Percentiles rank a stretch among this genome's conserved stretches.
These are phyloP conservation scores for Colletotrichum sp. DNA, from an alignment of 2,329 filamentous ascomycete genomes.

Conservation along the genomic window DNA sequence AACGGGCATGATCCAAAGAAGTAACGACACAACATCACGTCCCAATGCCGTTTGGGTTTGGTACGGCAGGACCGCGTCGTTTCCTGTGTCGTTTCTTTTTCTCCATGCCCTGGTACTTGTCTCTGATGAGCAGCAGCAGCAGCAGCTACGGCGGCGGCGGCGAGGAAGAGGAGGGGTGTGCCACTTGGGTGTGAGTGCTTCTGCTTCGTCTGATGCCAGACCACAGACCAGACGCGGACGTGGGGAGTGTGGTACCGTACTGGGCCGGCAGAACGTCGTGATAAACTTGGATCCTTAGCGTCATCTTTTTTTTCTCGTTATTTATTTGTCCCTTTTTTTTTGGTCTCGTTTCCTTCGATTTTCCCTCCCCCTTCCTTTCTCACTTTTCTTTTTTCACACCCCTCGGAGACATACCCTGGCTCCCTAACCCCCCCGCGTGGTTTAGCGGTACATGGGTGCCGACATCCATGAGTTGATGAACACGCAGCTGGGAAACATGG, in stretches of 20 bases:
- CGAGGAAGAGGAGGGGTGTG: constrained; percentile 21
- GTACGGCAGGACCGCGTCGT: constrained; percentile 16
- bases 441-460: constrained; percentile 15
- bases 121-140: constrained; percentile 16
- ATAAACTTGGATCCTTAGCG: constrained; percentile 17
- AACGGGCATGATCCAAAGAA: constrained; percentile 22
- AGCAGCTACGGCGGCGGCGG: neutral
- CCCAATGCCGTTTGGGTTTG: constrained; percentile 21
- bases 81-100: constrained; percentile 24
- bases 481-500: constrained; percentile 14
- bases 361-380: neutral
- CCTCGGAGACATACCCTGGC: neutral
- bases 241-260: constrained; percentile 14
- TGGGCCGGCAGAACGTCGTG: constrained; percentile 19
- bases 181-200: constrained; percentile 23
- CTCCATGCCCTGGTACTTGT: constrained; percentile 24
- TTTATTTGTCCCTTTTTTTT: neutral
- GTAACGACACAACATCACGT: constrained; percentile 20
- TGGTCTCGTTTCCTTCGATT: neutral
- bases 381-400: neutral
- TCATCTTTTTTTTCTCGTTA: constrained; percentile 6
- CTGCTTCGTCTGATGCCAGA: constrained; percentile 20
- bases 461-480: constrained; percentile 12
- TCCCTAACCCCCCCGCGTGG: constrained; percentile 13
- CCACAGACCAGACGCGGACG: constrained; percentile 11